Evolutionary conservation across 345 rosid genomes (phyloP), one percentile per base, ranked within the genome.

Genomic region (Stellera chamaejasme): DNA sequence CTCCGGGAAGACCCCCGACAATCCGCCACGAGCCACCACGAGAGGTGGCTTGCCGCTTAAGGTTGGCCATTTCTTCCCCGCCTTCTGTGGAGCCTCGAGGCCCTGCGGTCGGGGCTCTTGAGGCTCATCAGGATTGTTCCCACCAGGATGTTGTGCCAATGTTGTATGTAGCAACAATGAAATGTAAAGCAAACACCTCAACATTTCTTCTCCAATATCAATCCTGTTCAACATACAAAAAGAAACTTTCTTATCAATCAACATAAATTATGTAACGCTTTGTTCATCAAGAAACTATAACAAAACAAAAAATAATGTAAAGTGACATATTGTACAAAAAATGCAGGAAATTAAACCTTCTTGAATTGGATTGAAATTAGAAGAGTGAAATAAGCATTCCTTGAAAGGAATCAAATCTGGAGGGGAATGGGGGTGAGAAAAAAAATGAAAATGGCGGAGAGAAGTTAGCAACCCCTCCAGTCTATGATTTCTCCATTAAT

Each of bases 21-120:
- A 81, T 15, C 99, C 97, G 0, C 96, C 99, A 2, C 91, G 83
- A 0, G 96, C 97, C 15, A 87, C 65, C 13, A 87, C 83, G 16
- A 66, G 64, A 16, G 97, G 97, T 19, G 66, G 52, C 43, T 59
- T 6, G 77, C 96, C 90, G 10, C 23, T 71, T 36, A 83, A 70
- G 25, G 95, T 83, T 36, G 50, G 71, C 97, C 92, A 86, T 77
- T 80, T 78, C 61, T 70, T 72, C 27, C 39, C 39, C 9, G 39
- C 39, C 39, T 32, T 2, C 39, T 61, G n/a, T 43, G 74, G 45
- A 41, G 60, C 47, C 53, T 1, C 27, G 5, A 23, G 52, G 48
- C 6, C 67, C 32, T 2, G 45, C 15, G 52, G 10, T 32, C 11
- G 61, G 2, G 43, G 56, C 3, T 10, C 58, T 8, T 27, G 25